Base-by-base conservation (phyloP, 2,329 filamentous ascomycete genomes). In the Hymenoscyphus linearis region DNA sequence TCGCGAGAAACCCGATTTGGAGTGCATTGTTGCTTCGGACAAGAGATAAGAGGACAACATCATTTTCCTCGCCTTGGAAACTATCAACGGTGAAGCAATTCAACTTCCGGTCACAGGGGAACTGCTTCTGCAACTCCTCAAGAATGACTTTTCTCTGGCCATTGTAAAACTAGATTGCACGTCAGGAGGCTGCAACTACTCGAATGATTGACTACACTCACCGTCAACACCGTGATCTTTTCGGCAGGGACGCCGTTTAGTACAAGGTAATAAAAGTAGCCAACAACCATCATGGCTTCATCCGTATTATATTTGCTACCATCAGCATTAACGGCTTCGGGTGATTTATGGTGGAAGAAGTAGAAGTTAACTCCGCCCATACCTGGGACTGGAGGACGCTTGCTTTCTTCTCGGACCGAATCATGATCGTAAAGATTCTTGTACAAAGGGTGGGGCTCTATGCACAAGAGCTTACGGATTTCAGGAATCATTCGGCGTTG, bases 31-130 rank as follows among this genome's bases (percentile, higher is more conserved):
- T 88, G 65, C 87, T 92, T 52, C 93, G 83, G 2, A 95, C 91
- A 0, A 96, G 77, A 0, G 92, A 96, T 0, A 96, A 77, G 1
- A 96, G 72, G 10, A 97, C 80, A 9, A 96, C 79, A 26, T 93
- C 89, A 64, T 96, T 96, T 71, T 96, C 91, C 68, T 96, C 91
- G 13, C 92, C 92, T 72, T 96, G 92, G 69, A 93, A 96, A 0
- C 89, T 90, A 69, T 96, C 93, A 0, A 97, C 90, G 0, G 92
- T 96, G 36, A 85, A 83, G 1, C 96, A 87, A 2, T 87, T 87
- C 67, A 74, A 74, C 27, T 67, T 66, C 0, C 55, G 55, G 2
- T 60, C 55, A 1, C 12, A 75, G 57, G 79, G 77, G 1, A 71
- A 70, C 61, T 79, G 74, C 7, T 68, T 69, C 63, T 71, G 76